Base-by-base conservation (phyloP, 192 early-diverging fungal genomes). In the Umbelopsis sp. region DNA sequence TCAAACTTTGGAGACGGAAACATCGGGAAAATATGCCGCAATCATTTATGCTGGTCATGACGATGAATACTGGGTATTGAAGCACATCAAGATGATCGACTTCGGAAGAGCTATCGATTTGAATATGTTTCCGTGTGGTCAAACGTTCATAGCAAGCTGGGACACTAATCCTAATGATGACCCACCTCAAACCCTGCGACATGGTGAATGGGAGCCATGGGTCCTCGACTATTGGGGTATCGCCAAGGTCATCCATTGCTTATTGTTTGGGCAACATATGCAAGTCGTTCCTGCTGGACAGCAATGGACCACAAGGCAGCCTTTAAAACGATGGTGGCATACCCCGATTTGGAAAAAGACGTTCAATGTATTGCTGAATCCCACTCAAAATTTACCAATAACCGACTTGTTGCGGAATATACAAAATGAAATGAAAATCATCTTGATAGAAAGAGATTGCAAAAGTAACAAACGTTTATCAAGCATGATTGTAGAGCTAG, bases 221-320 rank as follows among this genome's bases (percentile, higher is more conserved):
- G 22, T 66, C 21, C 12, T 71, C 2, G 80, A 81, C 45, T 75
- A 78, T 56, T 81, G 76, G 68, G 72, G 71, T 38, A 14, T 80
- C 17, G 79, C 79, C 3, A 62, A 68, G 6, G 45, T 71, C 2
- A 66, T 72, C 44, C 67, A 80, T 65, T 68, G 56, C 52, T 70
- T 80, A 54, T 31, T 80, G n/a, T 74, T 75, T 71, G 54, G 68
- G 16, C 17, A 36, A 25, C 70, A 66, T 26, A 66, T 74, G 54
- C 38, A 66, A 47, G 41, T 62, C 24, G 36, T 32, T 16, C 32
- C 1, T 8, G 26, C 3, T 0, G 31, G 56, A 36, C 4, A 2
- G 0, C 56, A 62, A 34, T 34, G 26, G 8, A 17, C 4, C 10
- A 62, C 34, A 17, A 34, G 29, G 7, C 56, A 62, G 20, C 31